These are phyloP conservation scores for Eutrema salsugineum DNA, from an alignment of 441 rosid genomes.

Conservation along the genomic window DNA sequence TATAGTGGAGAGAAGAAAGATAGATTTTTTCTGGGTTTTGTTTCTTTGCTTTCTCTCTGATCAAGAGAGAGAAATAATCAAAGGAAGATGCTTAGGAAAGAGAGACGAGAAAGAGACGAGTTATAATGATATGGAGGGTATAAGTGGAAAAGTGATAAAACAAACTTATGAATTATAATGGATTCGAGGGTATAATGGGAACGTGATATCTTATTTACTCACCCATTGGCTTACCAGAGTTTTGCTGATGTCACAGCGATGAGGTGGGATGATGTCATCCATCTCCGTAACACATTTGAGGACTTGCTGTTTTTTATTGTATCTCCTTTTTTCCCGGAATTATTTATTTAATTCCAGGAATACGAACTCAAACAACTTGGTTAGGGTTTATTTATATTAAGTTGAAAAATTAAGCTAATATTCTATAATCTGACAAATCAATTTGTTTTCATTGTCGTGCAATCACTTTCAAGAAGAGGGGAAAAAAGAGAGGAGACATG, in stretches of 20 bases:
- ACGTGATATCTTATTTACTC: background rate
- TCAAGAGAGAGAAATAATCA: background rate
- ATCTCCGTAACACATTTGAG: constrained; percentile 8
- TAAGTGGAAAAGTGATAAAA: background rate
- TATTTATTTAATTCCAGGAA: background rate
- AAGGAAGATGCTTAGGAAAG: constrained; percentile 17
- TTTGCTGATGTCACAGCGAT: background rate
- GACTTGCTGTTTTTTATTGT: background rate
- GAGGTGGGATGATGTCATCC: constrained; percentile 7
- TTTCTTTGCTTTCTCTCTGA: background rate
- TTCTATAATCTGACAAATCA: background rate
- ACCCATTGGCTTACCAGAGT: constrained; percentile 9
- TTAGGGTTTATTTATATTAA: background rate
- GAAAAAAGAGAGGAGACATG: background rate
- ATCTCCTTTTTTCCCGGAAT: background rate
- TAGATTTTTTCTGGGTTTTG: background rate
- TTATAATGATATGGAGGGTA: constrained; percentile 5
- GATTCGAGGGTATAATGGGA: constrained; percentile 6
- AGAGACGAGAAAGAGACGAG: constrained; percentile 3
- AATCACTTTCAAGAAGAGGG: constrained; percentile 10
- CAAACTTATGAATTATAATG: background rate
- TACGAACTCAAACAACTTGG: constrained; percentile 21
- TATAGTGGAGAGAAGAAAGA: constrained; percentile 8
- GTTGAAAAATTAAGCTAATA: background rate
- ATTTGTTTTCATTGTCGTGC: constrained; percentile 1